Base-by-base conservation (phyloP, 176 grass and related monocot species). In the Avena sativa region DNA sequence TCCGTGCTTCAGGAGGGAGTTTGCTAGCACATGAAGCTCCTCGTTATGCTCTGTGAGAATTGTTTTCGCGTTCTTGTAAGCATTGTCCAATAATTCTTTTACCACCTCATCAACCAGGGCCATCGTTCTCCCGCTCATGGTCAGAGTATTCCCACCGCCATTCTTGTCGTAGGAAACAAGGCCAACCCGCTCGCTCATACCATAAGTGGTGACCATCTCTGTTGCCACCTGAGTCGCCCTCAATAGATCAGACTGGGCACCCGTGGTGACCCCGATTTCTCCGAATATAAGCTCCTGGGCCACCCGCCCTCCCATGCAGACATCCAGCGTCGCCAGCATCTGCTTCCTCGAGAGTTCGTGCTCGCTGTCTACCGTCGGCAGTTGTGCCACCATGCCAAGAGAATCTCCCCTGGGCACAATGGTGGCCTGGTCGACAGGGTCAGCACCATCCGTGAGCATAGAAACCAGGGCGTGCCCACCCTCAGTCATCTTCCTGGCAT, bases 371-470 rank as follows among this genome's bases (percentile, higher is more conserved):
- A 89, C 78, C 8, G 86, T 85, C 0, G 90, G 93, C 52, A 95
- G 71, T 8, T 90, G 88, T 0, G 40, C n/a, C 49, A 90, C 88
- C 88, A 92, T 90, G 47, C 93, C 93, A 62, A 95, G 90, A 86
- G 86, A 0, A 59, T 73, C 77, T 64, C 88, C 90, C 50, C 93
- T 84, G 10, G 93, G 90, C 8, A 84, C 76, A 49, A 95, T 90
- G 26, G 93, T 90, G 38, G 90, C 88, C 26, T 92, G 90, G 69
- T 95, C 74, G 23, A 95, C 88, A 57, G 93, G 85, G 52, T 65
- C 60, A 64, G 93, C 90, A 10, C 90, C 88, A 3, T 90, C 88
- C 1, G 88, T 88, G 79, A 88, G 88, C 36, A 92, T 88, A 74
- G 71, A 46, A 23, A 74, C 71, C 50, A 71, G 38, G 17, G 68